Percentiles rank a stretch among this genome's conserved stretches.
Evolutionary conservation across 805 yeast species (phyloP).

Genomic region (Torulaspora microellipsoides): DNA sequence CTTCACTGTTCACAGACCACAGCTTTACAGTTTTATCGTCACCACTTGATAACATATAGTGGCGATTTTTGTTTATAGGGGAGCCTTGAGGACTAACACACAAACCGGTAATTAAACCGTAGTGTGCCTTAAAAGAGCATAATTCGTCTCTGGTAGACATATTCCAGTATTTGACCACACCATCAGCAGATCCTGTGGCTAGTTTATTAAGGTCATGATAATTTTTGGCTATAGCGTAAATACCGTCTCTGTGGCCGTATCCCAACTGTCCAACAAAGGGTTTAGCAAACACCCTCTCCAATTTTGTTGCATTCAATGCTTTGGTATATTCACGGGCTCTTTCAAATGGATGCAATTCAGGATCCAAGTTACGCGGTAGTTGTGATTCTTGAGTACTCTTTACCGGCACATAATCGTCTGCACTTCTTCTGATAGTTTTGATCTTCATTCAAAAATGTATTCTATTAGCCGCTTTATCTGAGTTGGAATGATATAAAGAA

Average conservation of each 20-base stretch:
- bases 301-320: slow-evolving; percentile 89
- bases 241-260: slow-evolving; percentile 91
- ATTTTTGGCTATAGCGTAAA: slow-evolving; percentile 81
- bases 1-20: slow-evolving; percentile 69
- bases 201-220: slow-evolving; percentile 61
- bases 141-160: slow-evolving; percentile 71
- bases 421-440: slow-evolving; percentile 81
- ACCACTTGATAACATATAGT: slow-evolving; percentile 72
- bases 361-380: slow-evolving; percentile 83
- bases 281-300: slow-evolving; percentile 95
- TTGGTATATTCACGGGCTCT: slow-evolving; percentile 94
- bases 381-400: slow-evolving; percentile 84
- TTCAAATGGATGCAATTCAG: slow-evolving; percentile 94
- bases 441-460: slow-evolving; percentile 53
- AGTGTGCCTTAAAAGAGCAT: slow-evolving; percentile 80
- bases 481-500: no score
- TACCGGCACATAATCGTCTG: slow-evolving; percentile 91
- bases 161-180: slow-evolving; percentile 92
- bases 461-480: no score
- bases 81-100: slow-evolving; percentile 54
- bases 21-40: slow-evolving; percentile 84
- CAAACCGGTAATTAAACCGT: slow-evolving; percentile 83
- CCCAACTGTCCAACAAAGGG: slow-evolving; percentile 96
- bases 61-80: slow-evolving; percentile 33
- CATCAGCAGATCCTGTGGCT: slow-evolving; percentile 95